These are phyloP conservation scores for Metarhizium anisopliae DNA, from an alignment of 2,329 filamentous ascomycete genomes.

Conservation along the genomic window DNA sequence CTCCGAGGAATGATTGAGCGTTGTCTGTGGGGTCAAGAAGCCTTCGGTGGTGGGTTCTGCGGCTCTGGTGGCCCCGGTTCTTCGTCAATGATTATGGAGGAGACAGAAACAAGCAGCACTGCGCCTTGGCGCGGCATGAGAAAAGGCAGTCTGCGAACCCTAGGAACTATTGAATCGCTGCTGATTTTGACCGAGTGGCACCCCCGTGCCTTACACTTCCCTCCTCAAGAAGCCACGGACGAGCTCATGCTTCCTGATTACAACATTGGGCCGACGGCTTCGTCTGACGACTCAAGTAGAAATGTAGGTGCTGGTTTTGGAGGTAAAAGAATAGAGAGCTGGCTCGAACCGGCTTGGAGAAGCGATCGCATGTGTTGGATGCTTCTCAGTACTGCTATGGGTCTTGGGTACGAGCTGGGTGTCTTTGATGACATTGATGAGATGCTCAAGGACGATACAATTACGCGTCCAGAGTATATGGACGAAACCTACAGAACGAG, in stretches of 20 bases:
- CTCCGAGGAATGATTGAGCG: constrained; percentile 91
- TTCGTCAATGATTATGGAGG: constrained; percentile 32
- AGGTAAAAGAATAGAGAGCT: constrained; percentile 81
- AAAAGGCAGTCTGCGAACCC: constrained; percentile 73
- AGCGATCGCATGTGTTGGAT: constrained; percentile 98
- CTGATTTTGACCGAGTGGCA: constrained; percentile 97
- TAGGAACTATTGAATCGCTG: constrained; percentile 90
- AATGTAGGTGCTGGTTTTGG: constrained; percentile 51
- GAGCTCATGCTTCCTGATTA: constrained; percentile 58
- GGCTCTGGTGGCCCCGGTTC: constrained; percentile 52
- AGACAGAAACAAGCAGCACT: constrained; percentile 55
- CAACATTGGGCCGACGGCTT: constrained; percentile 35
- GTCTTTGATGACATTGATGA: constrained; percentile 90
- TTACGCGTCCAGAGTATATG: constrained; percentile 57
- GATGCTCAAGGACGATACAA: constrained; percentile 47
- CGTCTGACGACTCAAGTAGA: constrained; percentile 23
- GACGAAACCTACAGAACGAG: constrained; percentile 71
- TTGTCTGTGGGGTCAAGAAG: constrained; percentile 91
- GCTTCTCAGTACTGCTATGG: constrained; percentile 83
- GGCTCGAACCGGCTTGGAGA: constrained; percentile 93
- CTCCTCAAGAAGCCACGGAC: constrained; percentile 66
- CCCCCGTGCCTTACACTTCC: constrained; percentile 87
- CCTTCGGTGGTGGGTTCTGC: constrained; percentile 83
- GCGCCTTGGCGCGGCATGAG: constrained; percentile 61
- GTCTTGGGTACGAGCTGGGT: constrained; percentile 84